Evolutionary conservation across 495 filamentous ascomycete species (phyloP).

Genomic region (Talaromyces nanjingensis): DNA sequence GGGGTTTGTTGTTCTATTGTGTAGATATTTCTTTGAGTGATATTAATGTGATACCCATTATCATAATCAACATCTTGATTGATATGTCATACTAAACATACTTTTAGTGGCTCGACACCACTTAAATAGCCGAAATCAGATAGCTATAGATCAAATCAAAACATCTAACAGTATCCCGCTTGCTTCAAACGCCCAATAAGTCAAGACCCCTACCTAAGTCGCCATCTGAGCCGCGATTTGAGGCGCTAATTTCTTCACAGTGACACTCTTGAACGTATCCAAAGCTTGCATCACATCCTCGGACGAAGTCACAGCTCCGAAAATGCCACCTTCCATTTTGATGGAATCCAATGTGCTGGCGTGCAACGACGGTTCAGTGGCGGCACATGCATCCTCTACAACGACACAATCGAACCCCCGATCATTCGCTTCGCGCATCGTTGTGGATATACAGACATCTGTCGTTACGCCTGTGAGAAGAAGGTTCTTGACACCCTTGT

Average conservation of each 20-base stretch:
- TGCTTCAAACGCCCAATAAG: background rate
- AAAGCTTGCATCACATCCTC: conserved; percentile 45
- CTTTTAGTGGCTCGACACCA: background rate
- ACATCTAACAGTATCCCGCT: background rate
- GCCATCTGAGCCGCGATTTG: conserved; percentile 21
- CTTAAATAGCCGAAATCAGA: background rate
- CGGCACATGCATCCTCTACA: conserved; percentile 46
- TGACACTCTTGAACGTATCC: conserved; percentile 35
- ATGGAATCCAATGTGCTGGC: conserved; percentile 43
- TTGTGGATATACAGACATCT: conserved; percentile 64
- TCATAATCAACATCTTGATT: background rate
- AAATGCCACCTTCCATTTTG: conserved; percentile 53
- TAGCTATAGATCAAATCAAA: background rate
- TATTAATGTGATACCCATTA: conserved; percentile 1
- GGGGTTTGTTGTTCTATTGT: background rate
- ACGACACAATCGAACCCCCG: conserved; percentile 66
- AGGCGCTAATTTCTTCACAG: conserved; percentile 40
- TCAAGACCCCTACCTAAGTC: conserved; percentile 8
- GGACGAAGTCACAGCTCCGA: conserved; percentile 42
- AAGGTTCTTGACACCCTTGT: conserved; percentile 59
- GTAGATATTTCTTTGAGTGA: background rate
- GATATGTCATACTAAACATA: background rate
- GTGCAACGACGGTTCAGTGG: conserved; percentile 42
- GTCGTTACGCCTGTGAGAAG: conserved; percentile 62
- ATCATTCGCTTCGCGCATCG: conserved; percentile 65